These are phyloP conservation scores for Solanum bulbocastanum DNA, from an alignment of 257 asterid species.

Conservation along the genomic window DNA sequence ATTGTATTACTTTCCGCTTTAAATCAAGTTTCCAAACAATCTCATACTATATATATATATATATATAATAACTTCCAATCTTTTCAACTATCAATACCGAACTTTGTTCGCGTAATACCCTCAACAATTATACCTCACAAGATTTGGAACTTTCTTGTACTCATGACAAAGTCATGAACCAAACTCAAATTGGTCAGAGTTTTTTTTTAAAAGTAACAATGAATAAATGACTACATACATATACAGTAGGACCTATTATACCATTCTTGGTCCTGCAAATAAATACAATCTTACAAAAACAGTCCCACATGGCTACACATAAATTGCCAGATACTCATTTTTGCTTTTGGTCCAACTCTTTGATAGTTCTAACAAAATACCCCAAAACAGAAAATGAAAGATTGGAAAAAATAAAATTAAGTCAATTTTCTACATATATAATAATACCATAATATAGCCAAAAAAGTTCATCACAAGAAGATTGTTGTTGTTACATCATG, in stretches of 20 bases:
- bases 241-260: not conserved
- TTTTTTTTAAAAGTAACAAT: not conserved
- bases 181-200: not conserved
- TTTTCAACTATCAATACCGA: not conserved
- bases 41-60: not conserved
- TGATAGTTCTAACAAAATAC: not conserved
- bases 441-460: not conserved
- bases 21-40: not conserved
- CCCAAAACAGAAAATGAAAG: not conserved
- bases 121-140: not conserved
- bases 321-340: not conserved
- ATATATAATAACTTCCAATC: not conserved
- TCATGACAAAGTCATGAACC: not conserved
- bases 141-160: not conserved
- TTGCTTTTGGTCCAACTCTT: not conserved
- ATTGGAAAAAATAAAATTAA: not conserved
- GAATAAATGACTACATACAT: not conserved
- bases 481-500: not conserved
- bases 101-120: not conserved
- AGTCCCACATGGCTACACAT: not conserved
- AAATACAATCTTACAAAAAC: not conserved
- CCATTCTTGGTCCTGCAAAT: conserved; percentile 1
- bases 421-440: not conserved
- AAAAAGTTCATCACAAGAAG: not conserved
- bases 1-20: not conserved